Evolutionary conservation across 371 early-diverging fungal species (phyloP), one percentile per base, ranked within the genome.

Genomic region (Mucor velutinosus): DNA sequence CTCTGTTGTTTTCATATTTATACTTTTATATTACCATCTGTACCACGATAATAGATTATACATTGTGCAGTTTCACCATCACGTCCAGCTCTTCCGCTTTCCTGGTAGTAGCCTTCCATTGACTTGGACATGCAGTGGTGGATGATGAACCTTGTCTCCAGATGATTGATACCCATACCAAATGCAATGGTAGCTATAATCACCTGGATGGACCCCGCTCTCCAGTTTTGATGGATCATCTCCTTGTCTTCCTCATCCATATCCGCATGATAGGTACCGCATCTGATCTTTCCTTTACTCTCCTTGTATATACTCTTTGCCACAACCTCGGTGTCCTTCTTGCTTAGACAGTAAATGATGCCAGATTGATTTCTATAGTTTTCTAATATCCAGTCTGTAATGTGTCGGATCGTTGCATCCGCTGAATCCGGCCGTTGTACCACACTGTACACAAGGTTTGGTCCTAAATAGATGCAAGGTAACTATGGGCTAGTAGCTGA

Each of bases 101-200:
- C 97, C 80, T 97, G 96, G 69, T 97, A 97, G 80, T 95, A 96
- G 41, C 92, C 92, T 76, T 97, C 97, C 19, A 95, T 66, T 0
- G 90, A 87, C 76, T 95, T 93, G 4, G 97, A 93, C 67, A 95
- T 82, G 5, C 91, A 88, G 58, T 89, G 89, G 69, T 97, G 97
- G 30, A 94, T 88, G 12, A 97, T 93, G 73, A 93, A 96, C 32
- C 95, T 83, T 5, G 95, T 95, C 59, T 92, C 84, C 12, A 91
- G 87, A 74, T 93, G 89, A 72, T 96, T 93, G 73, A 97, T 95
- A 21, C 96, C 96, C 88, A 96, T 91, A 14, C 94, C 93, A 76
- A 94, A 94, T 0, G 94, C 94, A 66, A 93, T 93, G 15, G 96
- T 94, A 3, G 94, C 94, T 19, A 92, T 88, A 23, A 95, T 89